Percentiles rank a stretch among this genome's conserved stretches.
Evolutionary conservation across 176 grass and related monocot genomes (phyloP).

Genomic region (Carex pumila): DNA sequence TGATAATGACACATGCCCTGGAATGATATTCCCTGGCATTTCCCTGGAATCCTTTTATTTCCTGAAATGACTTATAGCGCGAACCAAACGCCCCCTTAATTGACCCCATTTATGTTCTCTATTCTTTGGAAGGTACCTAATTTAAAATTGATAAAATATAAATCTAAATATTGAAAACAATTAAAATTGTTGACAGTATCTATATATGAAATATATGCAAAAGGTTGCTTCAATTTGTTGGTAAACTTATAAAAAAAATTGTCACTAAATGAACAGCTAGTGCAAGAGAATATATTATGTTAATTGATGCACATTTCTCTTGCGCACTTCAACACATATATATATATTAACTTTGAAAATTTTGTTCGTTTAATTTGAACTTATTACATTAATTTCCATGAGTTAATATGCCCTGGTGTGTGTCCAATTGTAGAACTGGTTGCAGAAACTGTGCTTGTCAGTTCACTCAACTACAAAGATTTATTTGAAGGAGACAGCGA

Average conservation of each 20-base stretch:
- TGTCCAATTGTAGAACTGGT: conserved; percentile 75
- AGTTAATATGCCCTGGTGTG: background rate
- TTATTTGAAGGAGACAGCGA: conserved; percentile 59
- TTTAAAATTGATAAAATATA: background rate
- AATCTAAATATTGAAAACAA: background rate
- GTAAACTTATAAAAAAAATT: background rate
- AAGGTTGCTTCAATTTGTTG: background rate
- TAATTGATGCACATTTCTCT: no score
- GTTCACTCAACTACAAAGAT: conserved; percentile 87
- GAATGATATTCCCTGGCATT: no score
- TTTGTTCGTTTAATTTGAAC: background rate
- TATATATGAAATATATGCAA: background rate
- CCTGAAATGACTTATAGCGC: no score
- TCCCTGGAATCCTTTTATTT: no score
- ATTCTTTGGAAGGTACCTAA: conserved; percentile 83
- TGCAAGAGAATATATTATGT: no score
- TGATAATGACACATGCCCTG: no score
- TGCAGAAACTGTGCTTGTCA: conserved; percentile 43
- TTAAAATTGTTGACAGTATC: background rate
- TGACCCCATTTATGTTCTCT: conserved; percentile 88
- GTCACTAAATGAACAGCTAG: background rate
- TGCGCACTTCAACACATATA: no score
- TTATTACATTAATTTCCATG: background rate
- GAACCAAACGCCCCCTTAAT: conserved; percentile 1
- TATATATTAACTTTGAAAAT: background rate